A percentile compares a stretch with the other conserved stretches of the same genome.
phyloP scores from a whole-genome alignment of 2,329 filamentous ascomycete species.

The Colletotrichum spinosum region DNA sequence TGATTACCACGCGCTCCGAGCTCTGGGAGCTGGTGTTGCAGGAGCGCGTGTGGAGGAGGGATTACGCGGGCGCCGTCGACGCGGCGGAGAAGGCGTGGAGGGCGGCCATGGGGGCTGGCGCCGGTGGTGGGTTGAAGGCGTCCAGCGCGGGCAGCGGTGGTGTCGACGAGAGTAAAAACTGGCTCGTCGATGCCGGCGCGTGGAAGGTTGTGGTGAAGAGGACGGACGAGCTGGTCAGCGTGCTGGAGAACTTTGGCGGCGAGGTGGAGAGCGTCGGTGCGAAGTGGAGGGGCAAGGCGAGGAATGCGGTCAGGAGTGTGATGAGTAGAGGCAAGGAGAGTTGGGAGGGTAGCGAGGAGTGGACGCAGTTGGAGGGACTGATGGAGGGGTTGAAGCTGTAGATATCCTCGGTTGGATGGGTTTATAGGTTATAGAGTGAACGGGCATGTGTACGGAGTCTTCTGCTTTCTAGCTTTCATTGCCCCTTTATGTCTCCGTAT shows the following conservation, averaged over 20 bases:
- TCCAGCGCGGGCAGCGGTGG: conserved; percentile 34
- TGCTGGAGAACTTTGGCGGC: conserved; percentile 83
- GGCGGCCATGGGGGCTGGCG: conserved; percentile 58
- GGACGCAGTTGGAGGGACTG: conserved; percentile 68
- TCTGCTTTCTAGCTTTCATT: too few species aligned
- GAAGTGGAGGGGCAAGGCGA: conserved; percentile 90
- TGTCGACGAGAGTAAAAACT: conserved; percentile 46
- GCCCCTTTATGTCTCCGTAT: too few species aligned
- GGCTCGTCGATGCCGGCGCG: conserved; percentile 68
- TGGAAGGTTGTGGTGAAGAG: conserved; percentile 81
- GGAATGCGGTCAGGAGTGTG: conserved; percentile 85
- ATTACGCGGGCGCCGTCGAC: conserved; percentile 79
- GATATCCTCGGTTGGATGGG: not conserved
- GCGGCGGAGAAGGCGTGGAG: conserved; percentile 94
- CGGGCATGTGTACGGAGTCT: too few species aligned
- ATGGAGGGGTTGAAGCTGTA: conserved; percentile 64
- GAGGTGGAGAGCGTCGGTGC: conserved; percentile 76
- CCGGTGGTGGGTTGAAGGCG: conserved; percentile 26
- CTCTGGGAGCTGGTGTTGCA: conserved; percentile 82
- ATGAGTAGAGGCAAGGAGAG: conserved; percentile 83
- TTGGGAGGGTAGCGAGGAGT: conserved; percentile 84
- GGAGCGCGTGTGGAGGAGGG: conserved; percentile 78
- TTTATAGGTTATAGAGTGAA: too few species aligned
- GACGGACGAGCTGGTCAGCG: conserved; percentile 84
- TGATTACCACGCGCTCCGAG: conserved; percentile 83